A percentile compares a stretch with the other conserved stretches of the same genome.
Evolutionary conservation across 441 rosid species (phyloP).

Genomic region (Jatropha podagrica): DNA sequence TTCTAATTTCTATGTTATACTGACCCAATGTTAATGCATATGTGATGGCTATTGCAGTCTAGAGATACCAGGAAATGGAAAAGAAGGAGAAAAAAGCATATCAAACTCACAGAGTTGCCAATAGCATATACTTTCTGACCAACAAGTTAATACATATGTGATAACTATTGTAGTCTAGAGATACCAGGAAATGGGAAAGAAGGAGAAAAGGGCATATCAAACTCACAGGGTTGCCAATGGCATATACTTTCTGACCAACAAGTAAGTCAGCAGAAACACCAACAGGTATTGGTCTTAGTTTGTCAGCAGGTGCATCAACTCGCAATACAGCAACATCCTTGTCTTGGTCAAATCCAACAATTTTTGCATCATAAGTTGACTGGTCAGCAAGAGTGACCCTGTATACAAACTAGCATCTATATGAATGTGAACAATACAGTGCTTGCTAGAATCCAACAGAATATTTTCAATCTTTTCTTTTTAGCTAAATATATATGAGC

Average conservation of each 20-base stretch:
- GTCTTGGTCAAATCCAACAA: conserved; percentile 97
- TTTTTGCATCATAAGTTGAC: conserved; percentile 71
- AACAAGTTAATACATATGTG: conserved; percentile 42
- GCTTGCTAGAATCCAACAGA: background rate
- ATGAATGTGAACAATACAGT: conserved; percentile 10
- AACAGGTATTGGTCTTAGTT: conserved; percentile 83
- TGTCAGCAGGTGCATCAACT: conserved; percentile 68
- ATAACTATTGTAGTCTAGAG: background rate
- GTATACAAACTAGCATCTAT: conserved; percentile 27
- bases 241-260: conserved; percentile 97
- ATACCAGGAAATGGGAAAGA: conserved; percentile 5
- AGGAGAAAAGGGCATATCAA: conserved; percentile 3
- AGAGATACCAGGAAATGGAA: conserved; percentile 2
- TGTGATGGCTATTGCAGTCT: background rate
- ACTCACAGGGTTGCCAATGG: conserved; percentile 97
- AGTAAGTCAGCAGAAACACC: conserved; percentile 94
- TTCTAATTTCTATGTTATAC: background rate
- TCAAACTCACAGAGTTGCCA: conserved; percentile 87
- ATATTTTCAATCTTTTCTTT: background rate
- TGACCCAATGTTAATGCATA: background rate
- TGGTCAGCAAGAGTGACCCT: conserved; percentile 95
- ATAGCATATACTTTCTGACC: conserved; percentile 98
- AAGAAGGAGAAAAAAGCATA: conserved; percentile 3
- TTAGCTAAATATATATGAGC: background rate
- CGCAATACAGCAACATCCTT: conserved; percentile 92